A percentile compares a stretch with the other conserved stretches of the same genome.
phyloP scores from a whole-genome alignment of 345 rosid species.

The Kernera saxatilis region DNA sequence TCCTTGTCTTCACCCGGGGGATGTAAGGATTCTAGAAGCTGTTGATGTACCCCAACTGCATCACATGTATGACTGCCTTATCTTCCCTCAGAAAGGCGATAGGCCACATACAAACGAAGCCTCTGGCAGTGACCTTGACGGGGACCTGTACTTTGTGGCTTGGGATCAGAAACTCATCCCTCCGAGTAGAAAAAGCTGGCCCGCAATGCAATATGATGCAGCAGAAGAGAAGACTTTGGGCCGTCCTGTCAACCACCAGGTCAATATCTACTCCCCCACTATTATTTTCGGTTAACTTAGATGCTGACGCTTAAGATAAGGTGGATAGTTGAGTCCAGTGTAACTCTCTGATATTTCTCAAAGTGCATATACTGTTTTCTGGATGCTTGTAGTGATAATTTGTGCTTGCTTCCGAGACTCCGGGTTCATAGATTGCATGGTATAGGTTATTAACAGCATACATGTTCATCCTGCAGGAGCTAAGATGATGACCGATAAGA shows the following conservation, averaged over 20 bases:
- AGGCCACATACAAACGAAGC: conserved; percentile 90
- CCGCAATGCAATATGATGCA: conserved; percentile 63
- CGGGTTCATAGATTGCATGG: not conserved
- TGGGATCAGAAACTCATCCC: conserved; percentile 93
- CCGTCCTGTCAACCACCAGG: conserved; percentile 60
- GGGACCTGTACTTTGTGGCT: conserved; percentile 83
- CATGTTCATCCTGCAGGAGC: not conserved
- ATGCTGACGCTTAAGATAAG: not conserved
- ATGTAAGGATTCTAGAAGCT: conserved; percentile 82
- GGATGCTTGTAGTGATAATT: conserved; percentile 10
- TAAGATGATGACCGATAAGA: not conserved
- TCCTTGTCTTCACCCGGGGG: conserved; percentile 97
- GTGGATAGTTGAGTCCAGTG: not conserved
- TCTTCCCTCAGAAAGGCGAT: conserved; percentile 88
- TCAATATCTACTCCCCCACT: conserved; percentile 22
- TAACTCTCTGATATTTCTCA: not conserved
- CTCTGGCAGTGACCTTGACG: conserved; percentile 97
- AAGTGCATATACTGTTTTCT: not conserved
- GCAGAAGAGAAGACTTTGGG: conserved; percentile 28
- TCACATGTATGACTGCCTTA: conserved; percentile 78
- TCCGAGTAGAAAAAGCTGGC: conserved; percentile 62
- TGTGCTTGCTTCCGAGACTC: not conserved
- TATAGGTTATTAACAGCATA: not conserved
- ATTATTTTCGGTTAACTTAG: not conserved
- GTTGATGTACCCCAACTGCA: conserved; percentile 68